Conservation (phyloP, 2,329 filamentous ascomycete species). For the Remersonia thermophila region DNA sequence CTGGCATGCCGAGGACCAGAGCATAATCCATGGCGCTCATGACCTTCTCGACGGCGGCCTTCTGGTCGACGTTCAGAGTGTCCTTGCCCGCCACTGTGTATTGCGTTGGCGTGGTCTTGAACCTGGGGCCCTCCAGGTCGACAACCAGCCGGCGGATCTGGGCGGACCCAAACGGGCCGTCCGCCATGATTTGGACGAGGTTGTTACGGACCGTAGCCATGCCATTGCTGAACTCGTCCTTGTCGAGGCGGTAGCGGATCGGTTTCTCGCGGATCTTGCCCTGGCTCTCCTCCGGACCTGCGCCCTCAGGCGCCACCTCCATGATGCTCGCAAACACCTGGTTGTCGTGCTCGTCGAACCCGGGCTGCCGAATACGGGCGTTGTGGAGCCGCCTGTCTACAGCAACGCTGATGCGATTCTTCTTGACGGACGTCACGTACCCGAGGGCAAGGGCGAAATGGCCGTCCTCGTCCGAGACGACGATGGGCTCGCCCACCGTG, state of each 20-base stretch:
- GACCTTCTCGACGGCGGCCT: conserved; percentile 77
- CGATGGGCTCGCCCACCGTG: conserved; percentile 75
- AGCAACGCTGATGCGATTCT: conserved; percentile 67
- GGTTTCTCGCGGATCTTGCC: conserved; percentile 41
- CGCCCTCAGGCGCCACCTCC: conserved; percentile 56
- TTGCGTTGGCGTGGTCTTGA: conserved; percentile 53
- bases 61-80: conserved; percentile 77
- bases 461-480: conserved; percentile 89
- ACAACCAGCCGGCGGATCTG: conserved; percentile 71
- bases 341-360: conserved; percentile 65
- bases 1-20: conserved; percentile 95
- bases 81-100: conserved; percentile 50
- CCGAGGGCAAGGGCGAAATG: conserved; percentile 93
- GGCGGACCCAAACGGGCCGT: conserved; percentile 55
- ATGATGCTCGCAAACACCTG: conserved; percentile 87
- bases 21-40: conserved; percentile 94
- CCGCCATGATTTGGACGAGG: conserved; percentile 80
- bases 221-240: conserved; percentile 96
- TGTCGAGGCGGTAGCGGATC: conserved; percentile 75
- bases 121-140: conserved; percentile 59
- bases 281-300: conserved; percentile 37
- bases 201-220: conserved; percentile 95
- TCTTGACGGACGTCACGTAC: conserved; percentile 68
- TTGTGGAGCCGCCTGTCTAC: conserved; percentile 87
- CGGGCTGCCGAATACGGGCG: conserved; percentile 59